Base-by-base conservation (phyloP, 305 asterid genomes). In the Solanum hybrid region DNA sequence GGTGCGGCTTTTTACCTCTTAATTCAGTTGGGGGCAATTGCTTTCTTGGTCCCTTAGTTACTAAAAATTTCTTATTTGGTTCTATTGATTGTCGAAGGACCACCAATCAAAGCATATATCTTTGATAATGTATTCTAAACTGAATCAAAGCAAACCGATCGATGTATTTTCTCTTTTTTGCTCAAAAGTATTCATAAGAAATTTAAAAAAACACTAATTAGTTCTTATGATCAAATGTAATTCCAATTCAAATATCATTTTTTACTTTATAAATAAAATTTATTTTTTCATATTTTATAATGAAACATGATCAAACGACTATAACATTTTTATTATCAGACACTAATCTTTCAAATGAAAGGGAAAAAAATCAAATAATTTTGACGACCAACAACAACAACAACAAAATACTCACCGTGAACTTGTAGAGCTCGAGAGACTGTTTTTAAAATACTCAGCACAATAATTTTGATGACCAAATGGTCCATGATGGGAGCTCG, bases 241-340 rank as follows among this genome's bases (percentile, higher is more conserved):
- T 24, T 70, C 6, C 13, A 24, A 70, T 70, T 70, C 2, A 72
- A 72, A 72, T 26, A 72, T 72, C 17, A 72, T 5, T 4, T 70
- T n/a, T 70, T 11, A 24, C 31, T 68, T 68, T 24, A 24, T 2
- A 70, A 68, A 10, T 70, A 70, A 72, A 70, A 70, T 10, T 2
- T 4, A 12, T 2, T 11, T 72, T 72, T 26, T 26, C 2, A 72
- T 12, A 72, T 72, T 26, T 26, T 13, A 26, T 26, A 72, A 72
- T 72, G 4, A 26, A 72, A 72, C 20, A 12, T 26, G 20, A 72
- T 5, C 17, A 26, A 70, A 26, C 26, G 6, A 8, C 26, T 20
- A 61, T 7, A 61, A 20, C 3, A 1, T 0, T 2, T 17, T 6
- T 61, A 61, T 20, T 57, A 61, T 20, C 0, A 1, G 0, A 45